These are phyloP conservation scores for Aureobasidium leucospermi DNA, from an alignment of 2,329 filamentous ascomycete species.

Conservation along the genomic window DNA sequence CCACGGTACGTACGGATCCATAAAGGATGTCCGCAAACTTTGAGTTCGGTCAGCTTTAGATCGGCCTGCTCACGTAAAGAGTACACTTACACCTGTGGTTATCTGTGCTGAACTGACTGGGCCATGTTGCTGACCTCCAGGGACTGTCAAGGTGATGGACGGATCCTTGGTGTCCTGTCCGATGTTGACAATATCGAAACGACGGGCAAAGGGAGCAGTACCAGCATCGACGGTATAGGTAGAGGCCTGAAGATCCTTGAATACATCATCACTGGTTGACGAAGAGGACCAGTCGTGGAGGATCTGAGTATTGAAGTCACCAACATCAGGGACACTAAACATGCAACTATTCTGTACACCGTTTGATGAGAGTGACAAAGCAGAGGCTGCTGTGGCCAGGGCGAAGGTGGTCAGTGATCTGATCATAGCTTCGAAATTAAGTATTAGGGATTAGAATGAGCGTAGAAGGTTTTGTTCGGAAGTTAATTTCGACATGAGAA, in stretches of 20 bases:
- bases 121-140: constrained; percentile 5
- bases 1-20: constrained; percentile 60
- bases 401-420: neutral
- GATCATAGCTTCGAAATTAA: neutral
- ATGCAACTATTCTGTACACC: neutral
- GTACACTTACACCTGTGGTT: constrained; percentile 44
- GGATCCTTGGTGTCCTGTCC: neutral
- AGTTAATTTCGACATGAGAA: no score
- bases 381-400: neutral
- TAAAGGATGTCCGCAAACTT: constrained; percentile 50
- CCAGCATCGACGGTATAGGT: neutral
- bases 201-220: neutral
- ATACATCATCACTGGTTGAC: neutral
- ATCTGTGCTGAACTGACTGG: constrained; percentile 46
- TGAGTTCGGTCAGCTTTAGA: neutral
- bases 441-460: constrained; percentile 12
- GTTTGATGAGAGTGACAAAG: neutral
- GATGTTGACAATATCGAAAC: neutral
- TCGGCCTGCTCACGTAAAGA: neutral
- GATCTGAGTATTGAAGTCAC: neutral
- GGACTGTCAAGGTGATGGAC: constrained; percentile 7
- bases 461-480: neutral
- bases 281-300: neutral
- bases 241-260: neutral
- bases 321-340: neutral